A percentile compares a stretch with the other conserved stretches of the same genome.
Evolutionary conservation across 148 eudicot genomes (phyloP).

Genomic region (Chenopodium suecicum): DNA sequence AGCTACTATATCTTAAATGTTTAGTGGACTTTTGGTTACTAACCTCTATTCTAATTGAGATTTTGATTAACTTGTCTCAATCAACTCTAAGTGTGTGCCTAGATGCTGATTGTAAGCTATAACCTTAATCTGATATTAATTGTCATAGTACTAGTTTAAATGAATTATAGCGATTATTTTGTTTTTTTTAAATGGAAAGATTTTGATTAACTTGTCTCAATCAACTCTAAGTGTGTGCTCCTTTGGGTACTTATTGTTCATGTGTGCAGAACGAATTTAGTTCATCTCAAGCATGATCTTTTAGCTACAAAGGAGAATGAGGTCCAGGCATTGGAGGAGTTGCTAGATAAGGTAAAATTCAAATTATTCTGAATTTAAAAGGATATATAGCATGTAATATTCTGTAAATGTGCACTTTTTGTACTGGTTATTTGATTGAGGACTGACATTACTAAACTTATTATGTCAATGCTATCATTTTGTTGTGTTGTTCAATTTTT

Average conservation of each 20-base stretch:
- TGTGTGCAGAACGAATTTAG: conserved; percentile 60
- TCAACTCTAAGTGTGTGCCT: too few species aligned
- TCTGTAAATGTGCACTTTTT: background rate
- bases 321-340: conserved; percentile 39
- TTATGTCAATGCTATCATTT: background rate
- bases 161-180: background rate
- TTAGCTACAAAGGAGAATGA: conserved; percentile 52
- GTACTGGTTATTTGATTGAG: background rate
- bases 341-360: conserved; percentile 47
- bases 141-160: background rate
- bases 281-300: conserved; percentile 39
- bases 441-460: background rate
- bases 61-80: too few species aligned
- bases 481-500: too few species aligned
- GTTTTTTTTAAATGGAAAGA: background rate
- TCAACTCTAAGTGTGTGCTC: background rate
- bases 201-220: too few species aligned
- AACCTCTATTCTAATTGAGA: too few species aligned
- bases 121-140: background rate
- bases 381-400: background rate
- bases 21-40: too few species aligned
- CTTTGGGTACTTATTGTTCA: background rate
- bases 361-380: conserved; percentile 6
- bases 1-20: too few species aligned
- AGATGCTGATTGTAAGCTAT: background rate